A percentile compares a stretch with the other conserved stretches of the same genome.
Evolutionary conservation across 2,329 filamentous ascomycete species (phyloP).

Genomic region (Exutisphaerella laricina): DNA sequence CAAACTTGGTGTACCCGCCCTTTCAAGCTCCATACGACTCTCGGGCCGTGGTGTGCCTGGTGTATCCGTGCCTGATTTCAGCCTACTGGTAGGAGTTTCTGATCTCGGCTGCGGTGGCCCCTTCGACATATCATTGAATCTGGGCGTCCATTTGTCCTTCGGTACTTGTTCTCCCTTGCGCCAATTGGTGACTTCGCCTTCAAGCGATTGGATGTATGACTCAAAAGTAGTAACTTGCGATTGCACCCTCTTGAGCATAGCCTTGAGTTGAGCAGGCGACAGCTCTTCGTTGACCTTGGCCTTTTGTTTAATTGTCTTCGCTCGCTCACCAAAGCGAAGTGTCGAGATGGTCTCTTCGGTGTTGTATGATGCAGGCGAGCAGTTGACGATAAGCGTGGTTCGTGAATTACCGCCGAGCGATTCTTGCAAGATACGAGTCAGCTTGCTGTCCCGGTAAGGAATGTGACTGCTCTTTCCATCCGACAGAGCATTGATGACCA

Average conservation of each 20-base stretch:
- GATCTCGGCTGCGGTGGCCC: slow-evolving; percentile 46
- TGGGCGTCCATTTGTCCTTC: slow-evolving; percentile 77
- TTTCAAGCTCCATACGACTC: slow-evolving; percentile 63
- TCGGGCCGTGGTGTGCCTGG: slow-evolving; percentile 53
- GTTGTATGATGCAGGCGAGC: slow-evolving; percentile 98
- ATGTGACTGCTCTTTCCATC: slow-evolving; percentile 96
- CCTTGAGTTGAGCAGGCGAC: slow-evolving; percentile 90
- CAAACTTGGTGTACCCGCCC: slow-evolving; percentile 79
- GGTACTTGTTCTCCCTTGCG: slow-evolving; percentile 82
- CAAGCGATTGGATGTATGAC: slow-evolving; percentile 73
- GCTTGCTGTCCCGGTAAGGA: slow-evolving; percentile 95
- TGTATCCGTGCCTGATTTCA: slow-evolving; percentile 39
- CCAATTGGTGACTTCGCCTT: slow-evolving; percentile 82
- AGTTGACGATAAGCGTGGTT: slow-evolving; percentile 98
- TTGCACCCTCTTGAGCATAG: slow-evolving; percentile 86
- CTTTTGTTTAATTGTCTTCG: slow-evolving; percentile 99
- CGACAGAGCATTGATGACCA: slow-evolving; percentile 97
- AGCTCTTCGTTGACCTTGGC: slow-evolving; percentile 99
- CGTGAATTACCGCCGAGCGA: slow-evolving; percentile 94
- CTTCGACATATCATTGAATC: slow-evolving; percentile 48
- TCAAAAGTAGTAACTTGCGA: slow-evolving; percentile 84
- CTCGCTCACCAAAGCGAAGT: slow-evolving; percentile 87
- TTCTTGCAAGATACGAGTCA: slow-evolving; percentile 95
- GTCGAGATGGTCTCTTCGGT: slow-evolving; percentile 91
- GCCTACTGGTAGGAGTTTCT: slow-evolving; percentile 56